Conservation (phyloP, 2,329 filamentous ascomycete genomes). For the Arthrobotrys pseudoclavata region DNA sequence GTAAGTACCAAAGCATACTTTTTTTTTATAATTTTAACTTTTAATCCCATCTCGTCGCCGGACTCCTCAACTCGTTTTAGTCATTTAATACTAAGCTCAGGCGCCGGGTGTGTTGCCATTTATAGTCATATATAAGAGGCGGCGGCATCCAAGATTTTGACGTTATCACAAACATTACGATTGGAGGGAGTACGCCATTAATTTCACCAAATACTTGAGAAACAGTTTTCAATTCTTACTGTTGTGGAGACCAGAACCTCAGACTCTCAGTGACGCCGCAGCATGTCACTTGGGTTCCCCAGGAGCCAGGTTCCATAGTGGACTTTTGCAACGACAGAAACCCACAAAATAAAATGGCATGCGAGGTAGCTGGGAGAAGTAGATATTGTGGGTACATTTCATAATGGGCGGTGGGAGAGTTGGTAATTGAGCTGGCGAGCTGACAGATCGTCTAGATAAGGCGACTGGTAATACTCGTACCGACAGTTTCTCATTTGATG, state of each 20-base stretch:
- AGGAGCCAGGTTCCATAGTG: constrained; percentile 1
- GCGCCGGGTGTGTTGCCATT: too few relatives aligned
- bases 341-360: not conserved
- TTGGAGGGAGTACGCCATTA: not conserved
- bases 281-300: constrained; percentile 26
- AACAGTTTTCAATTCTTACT: not conserved
- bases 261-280: constrained; percentile 17
- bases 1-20: not conserved
- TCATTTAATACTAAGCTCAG: too few relatives aligned
- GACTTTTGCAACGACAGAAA: constrained; percentile 9
- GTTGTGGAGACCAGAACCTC: not conserved
- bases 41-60: too few relatives aligned
- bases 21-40: too few relatives aligned
- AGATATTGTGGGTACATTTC: constrained; percentile 11
- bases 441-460: not conserved
- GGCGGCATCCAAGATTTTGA: not conserved
- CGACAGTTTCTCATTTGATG: not conserved
- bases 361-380: constrained; percentile 7
- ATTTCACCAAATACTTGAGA: not conserved
- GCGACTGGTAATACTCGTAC: not conserved
- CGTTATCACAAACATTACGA: not conserved
- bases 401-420: not conserved
- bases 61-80: too few relatives aligned
- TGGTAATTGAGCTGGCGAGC: not conserved
- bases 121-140: not conserved